Evolutionary conservation across 352 stramenopile species (phyloP).

Genomic region (Globisporangium barbulae): DNA sequence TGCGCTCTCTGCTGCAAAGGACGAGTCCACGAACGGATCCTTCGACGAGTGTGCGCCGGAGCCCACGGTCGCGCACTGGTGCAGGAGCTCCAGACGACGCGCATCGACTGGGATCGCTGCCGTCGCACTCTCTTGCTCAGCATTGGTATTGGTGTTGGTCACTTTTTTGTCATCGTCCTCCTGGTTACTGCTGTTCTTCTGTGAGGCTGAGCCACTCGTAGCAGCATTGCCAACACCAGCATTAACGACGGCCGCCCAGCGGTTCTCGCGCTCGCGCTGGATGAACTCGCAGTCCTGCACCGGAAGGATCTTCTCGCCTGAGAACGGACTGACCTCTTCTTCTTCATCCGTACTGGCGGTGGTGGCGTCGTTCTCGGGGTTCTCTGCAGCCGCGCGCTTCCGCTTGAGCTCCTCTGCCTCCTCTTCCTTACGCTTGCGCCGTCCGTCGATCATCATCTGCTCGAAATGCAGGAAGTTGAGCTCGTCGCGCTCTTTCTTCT

Average conservation of each 20-base stretch:
- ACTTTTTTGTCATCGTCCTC: neutral
- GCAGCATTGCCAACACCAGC: constrained; percentile 23
- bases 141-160: neutral
- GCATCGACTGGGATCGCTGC: constrained; percentile 46
- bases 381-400: constrained; percentile 15
- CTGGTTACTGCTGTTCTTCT: neutral
- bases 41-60: constrained; percentile 25
- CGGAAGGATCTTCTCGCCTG: constrained; percentile 65
- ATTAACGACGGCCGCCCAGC: constrained; percentile 66
- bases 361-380: constrained; percentile 11
- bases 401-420: constrained; percentile 7
- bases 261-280: constrained; percentile 53
- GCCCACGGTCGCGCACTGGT: constrained; percentile 71
- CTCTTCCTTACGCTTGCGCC: constrained; percentile 40
- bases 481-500: constrained; percentile 86
- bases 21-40: constrained; percentile 48
- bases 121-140: neutral
- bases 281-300: constrained; percentile 62
- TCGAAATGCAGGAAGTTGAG: constrained; percentile 87
- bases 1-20: constrained; percentile 26
- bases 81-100: constrained; percentile 49
- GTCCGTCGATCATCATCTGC: constrained; percentile 79
- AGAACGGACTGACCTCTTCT: constrained; percentile 59
- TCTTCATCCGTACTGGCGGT: neutral
- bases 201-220: neutral